These are phyloP conservation scores for Furcasterigmium sp. DNA, from an alignment of 2,329 filamentous ascomycete species.

Conservation along the genomic window DNA sequence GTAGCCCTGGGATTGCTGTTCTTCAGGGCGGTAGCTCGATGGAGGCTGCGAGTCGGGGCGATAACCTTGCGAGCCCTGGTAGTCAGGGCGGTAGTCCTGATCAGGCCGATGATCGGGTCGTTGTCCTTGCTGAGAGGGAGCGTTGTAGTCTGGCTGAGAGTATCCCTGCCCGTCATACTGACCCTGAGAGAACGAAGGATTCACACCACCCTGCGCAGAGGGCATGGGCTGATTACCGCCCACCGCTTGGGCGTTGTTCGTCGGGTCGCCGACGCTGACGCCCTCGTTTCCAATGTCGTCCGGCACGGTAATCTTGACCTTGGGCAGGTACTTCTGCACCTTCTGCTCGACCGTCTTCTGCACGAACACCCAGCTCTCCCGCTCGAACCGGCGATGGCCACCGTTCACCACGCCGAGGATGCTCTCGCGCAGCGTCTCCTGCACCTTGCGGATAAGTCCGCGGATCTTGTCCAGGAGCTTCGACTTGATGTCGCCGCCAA, in stretches of 20 bases:
- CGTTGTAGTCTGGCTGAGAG: slow-evolving; percentile 18
- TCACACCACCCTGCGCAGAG: slow-evolving; percentile 15
- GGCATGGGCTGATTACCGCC: slow-evolving; percentile 21
- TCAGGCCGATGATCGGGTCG: slow-evolving; percentile 14
- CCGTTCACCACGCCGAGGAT: slow-evolving; percentile 39
- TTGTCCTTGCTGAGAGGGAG: slow-evolving; percentile 17
- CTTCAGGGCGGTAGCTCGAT: too few relatives aligned
- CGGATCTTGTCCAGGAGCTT: slow-evolving; percentile 40
- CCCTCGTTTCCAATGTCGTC: slow-evolving; percentile 42
- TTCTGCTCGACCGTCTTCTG: slow-evolving; percentile 39
- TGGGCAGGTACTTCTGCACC: slow-evolving; percentile 39
- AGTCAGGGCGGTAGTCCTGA: slow-evolving; percentile 12
- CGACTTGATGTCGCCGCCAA: slow-evolving; percentile 36
- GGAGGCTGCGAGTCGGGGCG: too few relatives aligned
- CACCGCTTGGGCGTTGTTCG: slow-evolving; percentile 17
- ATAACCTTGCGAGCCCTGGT: too few relatives aligned
- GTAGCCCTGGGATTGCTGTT: too few relatives aligned
- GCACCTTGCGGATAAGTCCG: slow-evolving; percentile 35
- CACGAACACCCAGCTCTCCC: slow-evolving; percentile 39
- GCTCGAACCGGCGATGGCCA: slow-evolving; percentile 41
- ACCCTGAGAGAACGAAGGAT: slow-evolving; percentile 10
- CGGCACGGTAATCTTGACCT: slow-evolving; percentile 37
- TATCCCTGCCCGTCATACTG: slow-evolving; percentile 12
- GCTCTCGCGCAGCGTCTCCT: slow-evolving; percentile 37
- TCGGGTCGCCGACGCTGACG: slow-evolving; percentile 34